A percentile compares a stretch with the other conserved stretches of the same genome.
These are phyloP conservation scores for Halophytophthora polymorphica DNA, from an alignment of 352 stramenopile genomes.

Conservation along the genomic window DNA sequence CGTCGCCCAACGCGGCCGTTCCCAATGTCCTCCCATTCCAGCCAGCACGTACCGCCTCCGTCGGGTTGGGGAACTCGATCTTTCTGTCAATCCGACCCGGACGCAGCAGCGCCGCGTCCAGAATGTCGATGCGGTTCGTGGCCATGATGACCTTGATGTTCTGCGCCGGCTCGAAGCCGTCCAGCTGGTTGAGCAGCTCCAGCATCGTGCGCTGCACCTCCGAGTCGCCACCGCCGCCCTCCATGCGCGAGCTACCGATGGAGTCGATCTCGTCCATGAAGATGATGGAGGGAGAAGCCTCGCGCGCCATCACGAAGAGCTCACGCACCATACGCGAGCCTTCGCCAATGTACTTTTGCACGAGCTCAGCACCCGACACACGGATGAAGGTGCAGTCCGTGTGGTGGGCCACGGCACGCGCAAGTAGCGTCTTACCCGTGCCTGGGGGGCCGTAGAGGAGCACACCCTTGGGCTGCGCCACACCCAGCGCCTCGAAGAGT, in stretches of 20 bases:
- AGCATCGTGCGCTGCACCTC: conserved; percentile 99
- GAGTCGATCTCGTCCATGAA: conserved; percentile 99
- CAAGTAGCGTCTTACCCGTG: no score
- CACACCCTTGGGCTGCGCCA: conserved; percentile 96
- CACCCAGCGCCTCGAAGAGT: conserved; percentile 98
- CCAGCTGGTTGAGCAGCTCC: conserved; percentile 98
- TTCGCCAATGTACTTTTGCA: conserved; percentile 99
- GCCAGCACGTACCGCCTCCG: conserved; percentile 76
- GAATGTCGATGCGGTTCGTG: conserved; percentile 99
- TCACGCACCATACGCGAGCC: conserved; percentile 98
- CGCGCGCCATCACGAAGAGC: conserved; percentile 98
- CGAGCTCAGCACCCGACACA: conserved; percentile 97
- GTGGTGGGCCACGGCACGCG: conserved; percentile 98
- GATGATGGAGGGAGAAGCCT: conserved; percentile 98
- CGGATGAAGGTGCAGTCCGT: conserved; percentile 99
- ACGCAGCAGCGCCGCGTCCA: conserved; percentile 95
- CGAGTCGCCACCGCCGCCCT: conserved; percentile 93
- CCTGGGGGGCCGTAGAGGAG: conserved; percentile 96
- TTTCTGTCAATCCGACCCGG: conserved; percentile 98
- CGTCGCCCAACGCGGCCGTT: conserved; percentile 1
- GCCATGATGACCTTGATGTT: conserved; percentile 99
- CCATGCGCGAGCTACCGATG: conserved; percentile 94
- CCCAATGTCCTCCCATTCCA: not conserved
- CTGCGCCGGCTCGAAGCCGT: conserved; percentile 95
- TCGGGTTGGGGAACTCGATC: conserved; percentile 99